Percentiles rank a stretch among this genome's conserved stretches.
phyloP scores from a whole-genome alignment of 441 rosid species.

The Adansonia grandidieri region DNA sequence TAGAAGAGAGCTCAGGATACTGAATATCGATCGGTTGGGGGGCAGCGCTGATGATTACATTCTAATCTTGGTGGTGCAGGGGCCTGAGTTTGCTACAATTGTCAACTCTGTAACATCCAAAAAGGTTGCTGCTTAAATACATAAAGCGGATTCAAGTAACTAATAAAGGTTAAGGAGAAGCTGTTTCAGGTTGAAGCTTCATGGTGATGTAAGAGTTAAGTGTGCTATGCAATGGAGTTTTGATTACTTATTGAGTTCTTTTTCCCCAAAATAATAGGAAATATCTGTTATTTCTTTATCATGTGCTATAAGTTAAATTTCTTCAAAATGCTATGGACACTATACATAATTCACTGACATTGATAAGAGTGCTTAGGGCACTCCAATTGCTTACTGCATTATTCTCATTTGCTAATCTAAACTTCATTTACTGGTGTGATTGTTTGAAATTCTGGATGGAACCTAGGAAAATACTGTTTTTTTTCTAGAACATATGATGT shows the following conservation, averaged over 20 bases:
- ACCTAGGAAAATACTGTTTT: neutral
- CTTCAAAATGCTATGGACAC: neutral
- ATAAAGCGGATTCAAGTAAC: slow-evolving; percentile 10
- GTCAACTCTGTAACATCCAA: slow-evolving; percentile 86
- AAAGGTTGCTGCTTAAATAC: slow-evolving; percentile 80
- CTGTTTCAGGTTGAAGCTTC: slow-evolving; percentile 33
- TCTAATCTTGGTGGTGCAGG: slow-evolving; percentile 51
- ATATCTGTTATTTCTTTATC: slow-evolving; percentile 11
- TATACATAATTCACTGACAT: slow-evolving; percentile 12
- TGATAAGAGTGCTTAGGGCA: slow-evolving; percentile 6
- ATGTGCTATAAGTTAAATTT: slow-evolving; percentile 1
- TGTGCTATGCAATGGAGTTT: slow-evolving; percentile 31
- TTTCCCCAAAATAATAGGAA: slow-evolving; percentile 21
- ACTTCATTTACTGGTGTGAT: neutral
- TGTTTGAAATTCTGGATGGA: slow-evolving; percentile 11
- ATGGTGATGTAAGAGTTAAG: slow-evolving; percentile 32
- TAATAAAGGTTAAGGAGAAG: slow-evolving; percentile 35
- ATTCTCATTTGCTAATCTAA: neutral
- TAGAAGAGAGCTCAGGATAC: slow-evolving; percentile 3
- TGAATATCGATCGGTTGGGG: neutral
- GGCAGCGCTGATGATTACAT: neutral
- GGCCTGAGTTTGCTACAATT: slow-evolving; percentile 93
- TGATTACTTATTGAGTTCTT: slow-evolving; percentile 30
- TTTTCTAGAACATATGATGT: neutral
- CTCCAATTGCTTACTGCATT: neutral